These are phyloP conservation scores for Aschersonia sp. DNA, from an alignment of 2,329 filamentous ascomycete genomes.

Conservation along the genomic window DNA sequence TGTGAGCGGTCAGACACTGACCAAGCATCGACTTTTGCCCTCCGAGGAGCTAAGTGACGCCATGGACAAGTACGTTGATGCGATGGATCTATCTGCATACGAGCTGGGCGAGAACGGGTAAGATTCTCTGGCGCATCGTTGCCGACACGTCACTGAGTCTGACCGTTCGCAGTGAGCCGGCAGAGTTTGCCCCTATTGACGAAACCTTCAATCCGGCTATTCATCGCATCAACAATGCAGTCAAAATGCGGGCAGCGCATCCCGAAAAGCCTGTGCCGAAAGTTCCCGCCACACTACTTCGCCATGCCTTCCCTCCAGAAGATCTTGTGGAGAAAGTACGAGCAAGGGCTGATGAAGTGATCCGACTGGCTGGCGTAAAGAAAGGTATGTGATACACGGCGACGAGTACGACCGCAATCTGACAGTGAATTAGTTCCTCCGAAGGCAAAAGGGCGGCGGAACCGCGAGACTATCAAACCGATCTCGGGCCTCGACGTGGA, in stretches of 20 bases:
- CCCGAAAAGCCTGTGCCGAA: constrained; percentile 49
- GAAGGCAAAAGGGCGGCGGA: constrained; percentile 60
- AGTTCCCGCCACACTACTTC: constrained; percentile 48
- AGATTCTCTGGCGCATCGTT: constrained; percentile 8
- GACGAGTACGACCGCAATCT: not conserved
- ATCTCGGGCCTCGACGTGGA: constrained; percentile 83
- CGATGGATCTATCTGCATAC: constrained; percentile 70
- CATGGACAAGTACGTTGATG: constrained; percentile 86
- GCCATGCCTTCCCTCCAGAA: constrained; percentile 58
- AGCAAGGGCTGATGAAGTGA: constrained; percentile 46
- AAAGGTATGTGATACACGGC: constrained; percentile 38
- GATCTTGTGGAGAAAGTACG: constrained; percentile 46
- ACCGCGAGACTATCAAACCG: constrained; percentile 59
- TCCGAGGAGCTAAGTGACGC: constrained; percentile 57
- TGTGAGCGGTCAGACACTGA: constrained; percentile 66
- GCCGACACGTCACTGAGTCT: not conserved
- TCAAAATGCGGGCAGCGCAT: constrained; percentile 68
- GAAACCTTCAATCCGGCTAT: constrained; percentile 73
- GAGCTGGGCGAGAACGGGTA: constrained; percentile 63
- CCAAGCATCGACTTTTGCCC: constrained; percentile 73
- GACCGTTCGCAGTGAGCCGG: constrained; percentile 18
- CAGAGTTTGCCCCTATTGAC: constrained; percentile 64
- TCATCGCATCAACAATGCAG: constrained; percentile 78
- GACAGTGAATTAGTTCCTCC: constrained; percentile 46
- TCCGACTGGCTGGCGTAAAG: constrained; percentile 64